Evolutionary conservation across 768 basidiomycete species (phyloP), one percentile per base, ranked within the genome.

Genomic region (Erythrobasidium yunnanense): DNA sequence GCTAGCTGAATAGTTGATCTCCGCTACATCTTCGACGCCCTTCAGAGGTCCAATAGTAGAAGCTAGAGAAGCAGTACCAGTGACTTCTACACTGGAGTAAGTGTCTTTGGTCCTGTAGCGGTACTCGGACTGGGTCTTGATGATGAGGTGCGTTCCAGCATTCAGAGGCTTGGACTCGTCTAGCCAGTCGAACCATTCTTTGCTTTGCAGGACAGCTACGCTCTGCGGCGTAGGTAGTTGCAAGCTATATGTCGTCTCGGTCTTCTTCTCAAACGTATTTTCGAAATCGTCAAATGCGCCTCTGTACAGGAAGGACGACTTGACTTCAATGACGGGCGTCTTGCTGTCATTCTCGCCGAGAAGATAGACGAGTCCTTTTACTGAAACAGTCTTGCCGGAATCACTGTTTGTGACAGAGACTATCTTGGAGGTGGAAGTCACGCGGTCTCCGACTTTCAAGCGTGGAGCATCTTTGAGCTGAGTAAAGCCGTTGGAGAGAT

Each of bases 171-270:
- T 81, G 4, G 83, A 79, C 47, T 88, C 84, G 72, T 93, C 86
- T 55, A 87, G 85, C 93, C 92, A 97, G 54, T 86, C 84, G 77
- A 97, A 91, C 95, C 95, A 99, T 74, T 93, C 88, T 79, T 99
- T 99, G 50, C 88, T 89, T 74, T 87, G 84, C 4, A 99, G 80
- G 18, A 97, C 89, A 45, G 90, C 92, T 69, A 96, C 85, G 32
- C 81, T 82, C 1, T 90, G 87, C 69, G 90, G 86, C 4, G 81
- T 84, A 33, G 81, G 78, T 66, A 95, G 74, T 34, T 84, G 80
- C 18, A 99, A 85, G 29, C 84, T 75, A 76, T 93, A 95, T 70
- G 92, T 89, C 0, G 87, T 85, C 75, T 95, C 91, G 68, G 90
- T 86, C 47, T 86, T 81, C 13, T 85, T 86, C 77, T 96, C 90